Evolutionary conservation across 176 grass and related monocot genomes (phyloP).

Genomic region (Rhynchospora breviuscula): DNA sequence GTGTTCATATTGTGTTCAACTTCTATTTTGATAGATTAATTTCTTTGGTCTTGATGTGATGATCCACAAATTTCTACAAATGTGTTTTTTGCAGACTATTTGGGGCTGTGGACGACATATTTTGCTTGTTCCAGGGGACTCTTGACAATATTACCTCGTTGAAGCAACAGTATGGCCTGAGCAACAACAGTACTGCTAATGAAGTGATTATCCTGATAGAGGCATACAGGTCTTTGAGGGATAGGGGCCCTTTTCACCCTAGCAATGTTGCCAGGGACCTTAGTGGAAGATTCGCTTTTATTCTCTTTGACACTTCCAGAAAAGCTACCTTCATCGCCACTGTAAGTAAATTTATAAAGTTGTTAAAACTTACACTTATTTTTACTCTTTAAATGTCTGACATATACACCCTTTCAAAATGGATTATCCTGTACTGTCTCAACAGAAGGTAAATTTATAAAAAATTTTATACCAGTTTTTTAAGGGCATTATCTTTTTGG

Average conservation of each 20-base stretch:
- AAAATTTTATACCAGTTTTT: neutral
- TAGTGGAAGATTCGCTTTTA: slow-evolving; percentile 62
- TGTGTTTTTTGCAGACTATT: slow-evolving; percentile 49
- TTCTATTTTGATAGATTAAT: neutral
- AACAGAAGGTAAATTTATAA: neutral
- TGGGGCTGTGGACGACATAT: slow-evolving; percentile 71
- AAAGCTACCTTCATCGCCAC: slow-evolving; percentile 75
- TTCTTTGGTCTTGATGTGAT: neutral
- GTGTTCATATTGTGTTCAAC: neutral
- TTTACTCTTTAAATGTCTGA: neutral
- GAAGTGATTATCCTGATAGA: slow-evolving; percentile 84
- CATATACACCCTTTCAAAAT: neutral
- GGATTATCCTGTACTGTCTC: neutral
- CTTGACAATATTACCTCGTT: slow-evolving; percentile 75
- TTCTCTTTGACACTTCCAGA: slow-evolving; percentile 68
- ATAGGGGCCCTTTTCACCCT: slow-evolving; percentile 71
- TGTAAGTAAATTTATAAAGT: slow-evolving; percentile 38
- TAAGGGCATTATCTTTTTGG: neutral
- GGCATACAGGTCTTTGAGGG: slow-evolving; percentile 83
- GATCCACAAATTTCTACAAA: neutral
- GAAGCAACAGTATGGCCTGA: slow-evolving; percentile 87
- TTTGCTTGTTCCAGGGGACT: slow-evolving; percentile 80
- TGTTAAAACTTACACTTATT: neutral
- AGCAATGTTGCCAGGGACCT: slow-evolving; percentile 96
- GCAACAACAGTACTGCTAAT: slow-evolving; percentile 75